Evolutionary conservation across 1,284 basidiomycete species (phyloP), one percentile per base, ranked within the genome.

Genomic region (Cryptococcus amylolentus): DNA sequence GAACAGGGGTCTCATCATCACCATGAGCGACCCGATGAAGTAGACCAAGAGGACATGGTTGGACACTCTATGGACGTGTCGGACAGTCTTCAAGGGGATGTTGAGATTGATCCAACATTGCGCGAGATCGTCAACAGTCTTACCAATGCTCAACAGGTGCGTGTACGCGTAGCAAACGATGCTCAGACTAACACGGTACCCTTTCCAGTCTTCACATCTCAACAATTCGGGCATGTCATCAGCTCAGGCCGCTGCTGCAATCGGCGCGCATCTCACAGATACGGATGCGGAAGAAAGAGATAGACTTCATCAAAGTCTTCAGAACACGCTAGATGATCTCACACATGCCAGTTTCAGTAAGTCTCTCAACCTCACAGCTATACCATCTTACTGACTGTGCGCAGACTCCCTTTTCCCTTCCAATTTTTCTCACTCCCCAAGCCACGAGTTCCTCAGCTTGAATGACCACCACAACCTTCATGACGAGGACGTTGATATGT

Each of bases 41-140:
- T 28, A 16, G 39, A 52, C 20, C 18, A 44, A 3, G 38, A 18
- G 8, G 40, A 16, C 16, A 5, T 26, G 14, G 35, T 31, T 37
- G 28, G 39, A 26, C n/a, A 49, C 20, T 26, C 27, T 23, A 43
- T 13, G 27, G 14, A 23, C 12, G n/a, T 20, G 31, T 23, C 27
- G 35, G 3, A 45, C 3, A 28, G 41, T n/a, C 27, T 23, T 9
- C 49, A 26, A 28, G 20, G 65, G 28, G 70, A 69, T 28, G 71
- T 68, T 23, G 71, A 68, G n/a, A 70, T 73, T 42, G 73, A 75
- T 57, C 73, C 73, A 10, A 70, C 72, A 3, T 61, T 73, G 20
- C 61, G 73, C 13, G 73, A 73, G 60, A 75, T 75, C 49, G 73
- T 75, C 28, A 73, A 75, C 53, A 73, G 71, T 58, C 55, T 75